Base-by-base conservation (phyloP, 2,329 filamentous ascomycete species). In the Trichothecium roseum region DNA sequence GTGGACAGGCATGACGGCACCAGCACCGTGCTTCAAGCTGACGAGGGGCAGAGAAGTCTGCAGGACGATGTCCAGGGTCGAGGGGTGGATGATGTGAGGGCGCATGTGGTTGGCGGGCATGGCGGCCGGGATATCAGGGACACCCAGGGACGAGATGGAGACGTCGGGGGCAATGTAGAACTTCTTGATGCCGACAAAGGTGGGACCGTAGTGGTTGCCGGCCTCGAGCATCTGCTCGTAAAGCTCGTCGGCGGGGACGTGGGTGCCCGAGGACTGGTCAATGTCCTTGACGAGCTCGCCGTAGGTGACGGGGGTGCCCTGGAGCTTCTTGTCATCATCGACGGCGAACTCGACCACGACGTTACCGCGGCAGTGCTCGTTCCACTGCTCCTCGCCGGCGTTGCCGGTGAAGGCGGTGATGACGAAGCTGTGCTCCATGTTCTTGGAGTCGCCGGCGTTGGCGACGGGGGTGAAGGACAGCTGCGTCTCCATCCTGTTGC, bases 101-200 rank as follows among this genome's bases (percentile, higher is more conserved):
- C 39, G 45, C 30, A 57, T 51, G n/a, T 42, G 50, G 10, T 39
- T 28, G 29, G 46, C 46, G 2, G 54, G 55, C 54, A 57, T 57
- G n/a, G 8, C 15, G 18, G 42, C 36, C 30, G 35, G 30, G 20
- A 42, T 42, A 17, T 46, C 44, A 3, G 40, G 44, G 7, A 43
- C n/a, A 14, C 9, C 37, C 2, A 39, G 22, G 3, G 29, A 28
- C 18, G 35, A 18, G 10, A 38, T 35, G 20, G 20, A 24, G 20
- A 24, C 20, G 20, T 24, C 20, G 10, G 20, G 20, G 20, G 20
- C 20, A 24, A 24, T 24, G 20, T 24, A 24, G 10, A 24, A 24
- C 1, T 32, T 32, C 17, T 20, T 33, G 12, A 36, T 18, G 17
- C 39, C 39, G 4, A 35, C 28, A 30, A 49, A 49, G 2, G 28